phyloP scores from a whole-genome alignment of 1,284 basidiomycete genomes.

The Apiotrichum laibachii region DNA sequence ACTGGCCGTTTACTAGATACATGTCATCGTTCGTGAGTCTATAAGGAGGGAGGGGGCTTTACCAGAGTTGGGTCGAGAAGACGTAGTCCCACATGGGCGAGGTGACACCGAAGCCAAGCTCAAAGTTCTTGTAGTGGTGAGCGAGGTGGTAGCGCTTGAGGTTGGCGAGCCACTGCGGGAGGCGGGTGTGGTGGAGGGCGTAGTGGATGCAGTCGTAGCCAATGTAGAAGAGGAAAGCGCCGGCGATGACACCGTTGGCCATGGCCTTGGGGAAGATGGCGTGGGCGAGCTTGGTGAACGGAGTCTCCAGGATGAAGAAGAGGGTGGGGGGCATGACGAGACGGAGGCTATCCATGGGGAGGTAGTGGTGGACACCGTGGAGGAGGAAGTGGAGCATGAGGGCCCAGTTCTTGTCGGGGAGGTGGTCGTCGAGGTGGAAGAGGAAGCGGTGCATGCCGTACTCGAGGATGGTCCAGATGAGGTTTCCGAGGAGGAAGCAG shows the following conservation, averaged over 20 bases:
- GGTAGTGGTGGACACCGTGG: conserved; percentile 96
- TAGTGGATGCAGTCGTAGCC: conserved; percentile 91
- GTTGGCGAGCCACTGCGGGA: conserved; percentile 81
- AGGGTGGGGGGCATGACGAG: conserved; percentile 95
- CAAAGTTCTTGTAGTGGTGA: conserved; percentile 97
- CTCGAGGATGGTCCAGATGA: conserved; percentile 94
- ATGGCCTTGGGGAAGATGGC: conserved; percentile 75
- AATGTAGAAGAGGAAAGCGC: conserved; percentile 86
- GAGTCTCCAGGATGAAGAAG: conserved; percentile 74
- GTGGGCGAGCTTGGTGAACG: conserved; percentile 87
- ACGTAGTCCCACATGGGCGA: conserved; percentile 93
- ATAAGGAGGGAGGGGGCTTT: background rate
- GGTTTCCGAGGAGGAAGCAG: conserved; percentile 76
- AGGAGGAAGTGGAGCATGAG: conserved; percentile 87
- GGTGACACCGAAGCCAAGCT: conserved; percentile 96
- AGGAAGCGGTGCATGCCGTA: conserved; percentile 95
- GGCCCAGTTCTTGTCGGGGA: conserved; percentile 79
- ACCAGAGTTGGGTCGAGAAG: conserved; percentile 72
- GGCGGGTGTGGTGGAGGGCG: conserved; percentile 81
- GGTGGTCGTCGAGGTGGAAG: conserved; percentile 89
- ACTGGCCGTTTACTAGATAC: no score
- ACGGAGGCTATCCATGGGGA: conserved; percentile 93
- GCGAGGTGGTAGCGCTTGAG: conserved; percentile 98
- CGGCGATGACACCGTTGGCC: conserved; percentile 91
- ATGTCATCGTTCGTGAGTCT: no score